These are phyloP conservation scores for Actinomortierella wolfii DNA, from an alignment of 371 early-diverging fungal genomes.

Conservation along the genomic window DNA sequence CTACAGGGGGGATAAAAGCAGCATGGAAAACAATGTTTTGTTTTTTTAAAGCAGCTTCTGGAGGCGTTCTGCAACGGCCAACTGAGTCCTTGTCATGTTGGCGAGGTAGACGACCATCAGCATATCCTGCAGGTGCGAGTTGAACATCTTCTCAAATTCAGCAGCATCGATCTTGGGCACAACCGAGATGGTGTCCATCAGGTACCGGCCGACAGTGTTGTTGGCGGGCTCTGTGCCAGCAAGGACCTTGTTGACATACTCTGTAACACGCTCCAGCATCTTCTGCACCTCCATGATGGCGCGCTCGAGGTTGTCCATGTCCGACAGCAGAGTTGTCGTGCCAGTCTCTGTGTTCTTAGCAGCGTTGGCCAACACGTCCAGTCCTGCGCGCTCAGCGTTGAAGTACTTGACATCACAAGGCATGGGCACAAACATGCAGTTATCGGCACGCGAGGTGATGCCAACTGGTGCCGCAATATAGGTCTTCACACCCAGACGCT, in stretches of 20 bases:
- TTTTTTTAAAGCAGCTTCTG: constrained; percentile 80
- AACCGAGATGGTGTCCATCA: constrained; percentile 91
- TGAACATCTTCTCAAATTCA: constrained; percentile 90
- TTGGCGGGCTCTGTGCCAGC: constrained; percentile 73
- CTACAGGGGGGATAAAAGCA: too few species aligned
- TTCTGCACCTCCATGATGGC: constrained; percentile 77
- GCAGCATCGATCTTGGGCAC: constrained; percentile 87
- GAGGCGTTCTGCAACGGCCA: constrained; percentile 89
- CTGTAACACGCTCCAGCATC: constrained; percentile 85
- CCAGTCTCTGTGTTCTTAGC: constrained; percentile 58
- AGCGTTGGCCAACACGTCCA: constrained; percentile 77
- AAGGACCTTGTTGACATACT: constrained; percentile 84
- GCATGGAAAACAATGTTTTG: too few species aligned
- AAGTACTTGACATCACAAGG: constrained; percentile 88
- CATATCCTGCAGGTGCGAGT: constrained; percentile 90
- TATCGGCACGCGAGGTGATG: constrained; percentile 66
- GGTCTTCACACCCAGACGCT: constrained; percentile 77
- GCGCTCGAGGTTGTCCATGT: constrained; percentile 89
- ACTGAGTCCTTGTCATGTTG: constrained; percentile 93
- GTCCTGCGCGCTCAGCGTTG: constrained; percentile 86
- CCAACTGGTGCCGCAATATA: constrained; percentile 77
- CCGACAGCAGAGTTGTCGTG: constrained; percentile 71
- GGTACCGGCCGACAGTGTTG: constrained; percentile 86
- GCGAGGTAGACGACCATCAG: constrained; percentile 95
- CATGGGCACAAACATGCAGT: constrained; percentile 85